These are phyloP conservation scores for Schizochytrium sp. DNA, from an alignment of 108 stramenopile genomes.

Conservation along the genomic window DNA sequence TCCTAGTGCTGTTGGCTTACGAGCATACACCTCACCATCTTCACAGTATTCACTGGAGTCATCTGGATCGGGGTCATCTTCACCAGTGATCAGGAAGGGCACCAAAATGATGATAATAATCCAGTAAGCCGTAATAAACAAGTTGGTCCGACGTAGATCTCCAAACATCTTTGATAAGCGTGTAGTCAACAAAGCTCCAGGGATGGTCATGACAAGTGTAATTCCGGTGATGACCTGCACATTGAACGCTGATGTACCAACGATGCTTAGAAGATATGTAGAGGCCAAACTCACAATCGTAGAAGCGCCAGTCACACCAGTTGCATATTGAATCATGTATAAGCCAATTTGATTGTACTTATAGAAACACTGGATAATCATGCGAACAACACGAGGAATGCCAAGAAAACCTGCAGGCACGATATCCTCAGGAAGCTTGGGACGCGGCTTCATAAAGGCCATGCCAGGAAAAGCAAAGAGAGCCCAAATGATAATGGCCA, in stretches of 20 bases:
- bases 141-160: not conserved
- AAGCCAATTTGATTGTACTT: conserved; percentile 1
- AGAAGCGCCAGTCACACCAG: not conserved
- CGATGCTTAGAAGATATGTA: conserved; percentile 3
- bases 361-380: conserved; percentile 30
- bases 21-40: not conserved
- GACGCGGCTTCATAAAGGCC: conserved; percentile 24
- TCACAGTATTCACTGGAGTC: not conserved
- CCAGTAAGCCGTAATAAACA: not conserved
- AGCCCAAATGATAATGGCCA: not conserved
- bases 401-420: conserved; percentile 21
- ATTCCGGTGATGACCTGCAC: not conserved
- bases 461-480: conserved; percentile 1
- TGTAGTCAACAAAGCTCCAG: not conserved
- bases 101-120: conserved; percentile 1
- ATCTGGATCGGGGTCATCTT: not conserved
- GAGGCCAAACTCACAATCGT: not conserved
- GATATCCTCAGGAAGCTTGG: conserved; percentile 3
- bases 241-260: not conserved
- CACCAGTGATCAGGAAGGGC: conserved; percentile 35
- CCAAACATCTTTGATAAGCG: not conserved
- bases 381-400: conserved; percentile 7
- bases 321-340: conserved; percentile 32
- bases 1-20: not conserved
- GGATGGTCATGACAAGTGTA: conserved; percentile 28